Percentiles rank a stretch among this genome's conserved stretches.
phyloP scores from a whole-genome alignment of 306 rosid genomes.

The Trichosanthes cucumerina region DNA sequence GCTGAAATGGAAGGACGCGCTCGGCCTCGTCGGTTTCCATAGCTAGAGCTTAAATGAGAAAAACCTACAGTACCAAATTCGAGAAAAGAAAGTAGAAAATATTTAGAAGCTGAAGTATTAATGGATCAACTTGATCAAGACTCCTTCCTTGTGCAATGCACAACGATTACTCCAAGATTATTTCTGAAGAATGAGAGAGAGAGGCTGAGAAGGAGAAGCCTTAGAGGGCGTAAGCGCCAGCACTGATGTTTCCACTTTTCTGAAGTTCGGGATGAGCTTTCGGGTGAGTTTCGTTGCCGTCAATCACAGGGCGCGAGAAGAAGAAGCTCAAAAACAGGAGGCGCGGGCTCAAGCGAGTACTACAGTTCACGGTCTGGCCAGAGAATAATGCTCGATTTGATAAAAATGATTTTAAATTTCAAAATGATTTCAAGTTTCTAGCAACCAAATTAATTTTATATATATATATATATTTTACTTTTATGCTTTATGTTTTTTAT shows the following conservation, averaged over 20 bases:
- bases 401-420: too few relatives aligned
- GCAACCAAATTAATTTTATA: too few relatives aligned
- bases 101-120: background rate
- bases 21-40: slow-evolving; percentile 75
- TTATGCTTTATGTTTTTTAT: too few relatives aligned
- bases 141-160: background rate
- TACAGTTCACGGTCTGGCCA: background rate
- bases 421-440: too few relatives aligned
- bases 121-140: background rate
- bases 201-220: background rate
- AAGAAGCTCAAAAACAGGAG: background rate
- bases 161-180: background rate
- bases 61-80: background rate
- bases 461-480: too few relatives aligned
- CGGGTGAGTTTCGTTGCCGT: background rate
- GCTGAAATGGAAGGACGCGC: slow-evolving; percentile 74
- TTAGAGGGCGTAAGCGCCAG: background rate
- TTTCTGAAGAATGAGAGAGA: background rate
- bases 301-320: background rate
- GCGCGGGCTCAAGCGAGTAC: too few relatives aligned
- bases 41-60: background rate
- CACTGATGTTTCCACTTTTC: background rate
- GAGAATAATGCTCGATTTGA: too few relatives aligned
- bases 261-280: too few relatives aligned
- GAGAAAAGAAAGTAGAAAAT: background rate